Conservation (phyloP, 225 moss, liverwort and hornwort genomes). For the Polytrichum commune region DNA sequence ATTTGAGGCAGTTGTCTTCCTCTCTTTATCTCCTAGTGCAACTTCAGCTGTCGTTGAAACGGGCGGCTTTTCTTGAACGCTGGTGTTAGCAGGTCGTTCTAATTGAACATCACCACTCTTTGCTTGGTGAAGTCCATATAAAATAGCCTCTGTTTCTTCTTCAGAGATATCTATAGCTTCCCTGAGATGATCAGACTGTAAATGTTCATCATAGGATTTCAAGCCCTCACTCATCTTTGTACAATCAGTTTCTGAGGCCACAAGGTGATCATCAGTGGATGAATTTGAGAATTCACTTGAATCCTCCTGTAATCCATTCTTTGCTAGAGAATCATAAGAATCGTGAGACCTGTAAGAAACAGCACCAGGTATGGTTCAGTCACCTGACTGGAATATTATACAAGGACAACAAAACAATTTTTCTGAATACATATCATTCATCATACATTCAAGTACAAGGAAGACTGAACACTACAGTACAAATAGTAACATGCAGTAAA, state of each 20-base stretch:
- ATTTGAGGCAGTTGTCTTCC: constrained; percentile 7
- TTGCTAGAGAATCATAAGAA: constrained; percentile 6
- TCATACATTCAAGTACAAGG: no score
- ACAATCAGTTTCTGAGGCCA: constrained; percentile 16
- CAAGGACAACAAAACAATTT: no score
- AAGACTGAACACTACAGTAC: no score
- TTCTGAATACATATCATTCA: no score
- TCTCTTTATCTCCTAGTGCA: constrained; percentile 4
- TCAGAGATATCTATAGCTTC: constrained; percentile 34
- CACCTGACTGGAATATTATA: no score
- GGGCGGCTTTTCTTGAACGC: constrained; percentile 6
- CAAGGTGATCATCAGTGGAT: neutral
- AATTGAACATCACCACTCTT: constrained; percentile 1
- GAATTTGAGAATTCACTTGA: constrained; percentile 1
- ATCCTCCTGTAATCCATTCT: constrained; percentile 7
- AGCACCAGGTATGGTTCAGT: no score
- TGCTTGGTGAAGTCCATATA: neutral
- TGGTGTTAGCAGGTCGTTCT: constrained; percentile 10
- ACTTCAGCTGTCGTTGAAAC: neutral
- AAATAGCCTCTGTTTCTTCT: neutral
- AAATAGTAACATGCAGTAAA: no score
- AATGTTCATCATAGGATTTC: neutral
- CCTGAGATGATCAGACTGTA: neutral
- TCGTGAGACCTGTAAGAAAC: constrained; percentile 26
- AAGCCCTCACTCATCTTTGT: constrained; percentile 6